Percentiles rank a stretch among this genome's conserved stretches.
These are phyloP conservation scores for Trichoderma semiorbis DNA, from an alignment of 2,329 filamentous ascomycete species.

Conservation along the genomic window DNA sequence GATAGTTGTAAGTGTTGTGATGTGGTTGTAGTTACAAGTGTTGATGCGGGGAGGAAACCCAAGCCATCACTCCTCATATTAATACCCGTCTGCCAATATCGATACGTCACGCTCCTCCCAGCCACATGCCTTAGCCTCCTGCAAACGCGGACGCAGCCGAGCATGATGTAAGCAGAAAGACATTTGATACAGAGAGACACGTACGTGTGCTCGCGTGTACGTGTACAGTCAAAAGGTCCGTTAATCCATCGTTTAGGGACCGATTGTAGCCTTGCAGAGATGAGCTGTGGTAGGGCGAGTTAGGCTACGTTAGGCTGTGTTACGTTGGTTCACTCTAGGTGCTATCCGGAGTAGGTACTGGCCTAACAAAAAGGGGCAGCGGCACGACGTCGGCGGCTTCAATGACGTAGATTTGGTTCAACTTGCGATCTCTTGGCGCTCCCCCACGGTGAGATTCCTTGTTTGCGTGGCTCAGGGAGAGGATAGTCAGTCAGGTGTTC, in stretches of 20 bases:
- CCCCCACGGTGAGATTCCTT: neutral
- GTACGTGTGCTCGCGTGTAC: neutral
- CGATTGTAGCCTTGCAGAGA: neutral
- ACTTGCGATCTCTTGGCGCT: neutral
- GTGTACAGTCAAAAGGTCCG: neutral
- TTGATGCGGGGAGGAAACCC: neutral
- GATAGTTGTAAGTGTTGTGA: neutral
- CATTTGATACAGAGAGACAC: neutral
- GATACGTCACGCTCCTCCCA: conserved; percentile 9
- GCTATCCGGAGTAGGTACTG: neutral
- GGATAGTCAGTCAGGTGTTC: neutral
- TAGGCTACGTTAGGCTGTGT: neutral
- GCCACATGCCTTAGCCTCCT: conserved; percentile 3
- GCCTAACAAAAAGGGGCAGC: neutral
- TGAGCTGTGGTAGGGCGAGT: neutral
- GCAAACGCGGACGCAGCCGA: neutral
- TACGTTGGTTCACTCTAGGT: neutral
- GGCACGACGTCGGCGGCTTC: neutral
- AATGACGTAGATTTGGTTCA: neutral
- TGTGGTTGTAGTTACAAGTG: neutral
- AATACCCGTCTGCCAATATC: neutral
- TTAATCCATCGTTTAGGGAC: neutral
- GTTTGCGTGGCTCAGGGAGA: neutral
- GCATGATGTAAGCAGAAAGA: conserved; percentile 7
- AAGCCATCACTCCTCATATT: neutral